Evolutionary conservation across 352 stramenopile genomes (phyloP).

Genomic region (Phytophthora pinifolia): DNA sequence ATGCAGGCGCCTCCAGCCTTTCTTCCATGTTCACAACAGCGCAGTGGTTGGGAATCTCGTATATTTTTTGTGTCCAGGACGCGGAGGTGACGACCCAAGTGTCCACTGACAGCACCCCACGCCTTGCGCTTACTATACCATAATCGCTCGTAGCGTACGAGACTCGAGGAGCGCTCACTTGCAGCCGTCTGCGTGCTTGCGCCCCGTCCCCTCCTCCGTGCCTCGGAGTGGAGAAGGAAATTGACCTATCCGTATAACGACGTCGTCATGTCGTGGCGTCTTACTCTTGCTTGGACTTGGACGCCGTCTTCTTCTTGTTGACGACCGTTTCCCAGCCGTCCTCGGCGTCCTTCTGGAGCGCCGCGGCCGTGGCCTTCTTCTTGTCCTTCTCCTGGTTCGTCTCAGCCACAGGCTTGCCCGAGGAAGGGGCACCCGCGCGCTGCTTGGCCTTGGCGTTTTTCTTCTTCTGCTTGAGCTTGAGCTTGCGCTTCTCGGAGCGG

Average conservation of each 20-base stretch:
- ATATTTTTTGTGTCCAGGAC: slow-evolving; percentile 21
- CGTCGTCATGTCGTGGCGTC: slow-evolving; percentile 13
- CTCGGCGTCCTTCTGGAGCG: slow-evolving; percentile 64
- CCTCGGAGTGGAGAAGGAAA: too few relatives aligned
- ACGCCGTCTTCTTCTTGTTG: slow-evolving; percentile 56
- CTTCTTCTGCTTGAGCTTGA: slow-evolving; percentile 85
- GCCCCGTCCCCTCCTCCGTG: slow-evolving; percentile 3
- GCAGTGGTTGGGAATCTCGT: slow-evolving; percentile 19
- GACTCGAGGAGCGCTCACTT: slow-evolving; percentile 11
- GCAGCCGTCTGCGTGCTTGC: slow-evolving; percentile 1
- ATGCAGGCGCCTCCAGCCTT: neutral
- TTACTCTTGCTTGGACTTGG: slow-evolving; percentile 65
- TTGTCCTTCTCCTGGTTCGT: slow-evolving; percentile 53
- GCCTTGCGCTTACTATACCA: slow-evolving; percentile 33
- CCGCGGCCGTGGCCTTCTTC: slow-evolving; percentile 39
- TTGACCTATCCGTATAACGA: slow-evolving; percentile 16
- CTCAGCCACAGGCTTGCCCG: slow-evolving; percentile 29
- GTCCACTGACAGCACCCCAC: neutral
- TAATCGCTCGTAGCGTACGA: slow-evolving; percentile 29
- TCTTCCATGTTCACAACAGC: neutral
- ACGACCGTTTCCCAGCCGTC: slow-evolving; percentile 84
- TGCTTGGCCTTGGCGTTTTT: slow-evolving; percentile 79
- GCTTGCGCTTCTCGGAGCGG: slow-evolving; percentile 76
- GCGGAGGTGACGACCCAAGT: slow-evolving; percentile 2
- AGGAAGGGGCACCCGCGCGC: slow-evolving; percentile 20